A percentile compares a stretch with the other conserved stretches of the same genome.
Conservation (phyloP, 306 rosid species). For the Casuarina glauca region DNA sequence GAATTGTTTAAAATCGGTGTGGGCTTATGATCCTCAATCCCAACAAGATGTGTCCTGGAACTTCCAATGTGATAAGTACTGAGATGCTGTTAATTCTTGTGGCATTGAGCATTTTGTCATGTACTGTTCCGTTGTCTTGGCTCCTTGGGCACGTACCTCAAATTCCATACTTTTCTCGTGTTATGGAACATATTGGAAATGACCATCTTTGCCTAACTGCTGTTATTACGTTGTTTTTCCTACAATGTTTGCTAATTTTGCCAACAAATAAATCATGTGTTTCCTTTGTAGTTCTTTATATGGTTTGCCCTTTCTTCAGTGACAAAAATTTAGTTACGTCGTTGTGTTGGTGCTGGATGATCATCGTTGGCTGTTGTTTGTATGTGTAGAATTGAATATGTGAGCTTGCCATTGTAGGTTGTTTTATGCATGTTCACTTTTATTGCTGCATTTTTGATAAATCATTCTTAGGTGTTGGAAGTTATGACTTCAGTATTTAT, state of each 20-base stretch:
- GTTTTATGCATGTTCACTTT: neutral
- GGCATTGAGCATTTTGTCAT: neutral
- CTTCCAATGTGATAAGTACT: neutral
- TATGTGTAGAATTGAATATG: neutral
- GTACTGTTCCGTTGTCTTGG: neutral
- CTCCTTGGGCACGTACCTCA: neutral
- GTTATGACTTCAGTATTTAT: neutral
- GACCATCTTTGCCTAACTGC: neutral
- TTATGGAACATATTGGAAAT: neutral
- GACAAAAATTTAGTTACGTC: neutral
- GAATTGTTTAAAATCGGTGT: neutral
- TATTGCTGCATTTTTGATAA: neutral
- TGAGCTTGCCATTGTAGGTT: neutral
- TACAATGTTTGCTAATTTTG: neutral
- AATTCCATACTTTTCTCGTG: neutral
- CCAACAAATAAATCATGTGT: neutral
- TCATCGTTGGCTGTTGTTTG: neutral
- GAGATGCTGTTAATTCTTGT: neutral
- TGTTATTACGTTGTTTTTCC: neutral
- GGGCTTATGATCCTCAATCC: neutral
- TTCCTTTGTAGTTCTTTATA: too few relatives aligned
- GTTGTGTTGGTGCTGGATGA: neutral
- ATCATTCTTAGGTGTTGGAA: neutral
- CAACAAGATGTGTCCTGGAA: neutral
- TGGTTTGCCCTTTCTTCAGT: neutral